Base-by-base conservation (phyloP, 108 stramenopile genomes). In the Fistulifera pelliculosa region DNA sequence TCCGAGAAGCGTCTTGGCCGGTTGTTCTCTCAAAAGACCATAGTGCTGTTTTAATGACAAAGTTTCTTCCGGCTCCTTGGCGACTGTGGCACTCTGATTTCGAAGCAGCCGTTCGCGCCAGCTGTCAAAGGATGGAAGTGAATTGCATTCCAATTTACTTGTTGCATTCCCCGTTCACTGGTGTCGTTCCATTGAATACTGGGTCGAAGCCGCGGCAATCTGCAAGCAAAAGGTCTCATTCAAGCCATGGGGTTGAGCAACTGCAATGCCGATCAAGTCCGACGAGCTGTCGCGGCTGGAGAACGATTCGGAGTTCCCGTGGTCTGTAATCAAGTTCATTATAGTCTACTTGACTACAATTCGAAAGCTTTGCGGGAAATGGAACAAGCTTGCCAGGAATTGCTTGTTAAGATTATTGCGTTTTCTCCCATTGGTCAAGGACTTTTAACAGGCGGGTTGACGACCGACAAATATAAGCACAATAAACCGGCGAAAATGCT, bases 361-460 rank as follows among this genome's bases (percentile, higher is more conserved):
- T 79, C 77, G 43, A n/a, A 52, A 17, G 63, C 66, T 12, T 47
- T 77, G 16, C 70, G 71, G 64, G 79, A 82, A 47, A 83, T 80
- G 62, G 68, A 75, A 44, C 18, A 31, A 27, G 54, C 67, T 0
- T 89, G 87, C 35, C 54, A 66, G 10, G 83, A 89, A 44, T 49
- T 71, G 10, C 64, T 62, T 5, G 80, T 89, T 38, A 63, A 61
- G 26, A 70, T 85, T 15, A 53, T 83, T 40, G 87, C 75, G 0
- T 89, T 80, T 52, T 80, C 76, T 23, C 68, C 80, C 28, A 69
- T 89, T 24, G 83, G 83, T n/a, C 80, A 85, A 50, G 87, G 87
- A 3, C 54, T 89, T 12, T 52, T 89, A 13, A 80, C 83, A 8
- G 79, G 82, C 45, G 49, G 47, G 1, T 50, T 85, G 41, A 78